These are phyloP conservation scores for Phytophthora nicotianae DNA, from an alignment of 352 stramenopile species.

Conservation along the genomic window DNA sequence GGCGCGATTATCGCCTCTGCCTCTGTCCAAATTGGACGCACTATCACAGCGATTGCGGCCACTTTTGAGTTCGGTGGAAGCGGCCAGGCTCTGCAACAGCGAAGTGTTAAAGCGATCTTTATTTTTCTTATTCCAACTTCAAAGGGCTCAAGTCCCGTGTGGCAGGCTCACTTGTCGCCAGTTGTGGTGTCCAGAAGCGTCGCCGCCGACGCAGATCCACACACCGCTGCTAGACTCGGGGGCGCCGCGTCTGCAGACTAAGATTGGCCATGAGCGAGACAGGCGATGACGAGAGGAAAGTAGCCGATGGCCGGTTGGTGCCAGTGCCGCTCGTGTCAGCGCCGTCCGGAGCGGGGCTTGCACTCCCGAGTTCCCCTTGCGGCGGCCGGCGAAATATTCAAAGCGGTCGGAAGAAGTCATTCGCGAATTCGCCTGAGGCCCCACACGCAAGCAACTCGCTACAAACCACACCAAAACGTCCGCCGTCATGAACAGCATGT, in stretches of 20 bases:
- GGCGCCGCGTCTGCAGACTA: slow-evolving; percentile 34
- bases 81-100: slow-evolving; percentile 16
- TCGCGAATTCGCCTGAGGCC: slow-evolving; percentile 22
- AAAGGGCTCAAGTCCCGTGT: slow-evolving; percentile 31
- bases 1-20: too few species aligned
- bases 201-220: slow-evolving; percentile 4
- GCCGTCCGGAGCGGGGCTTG: slow-evolving; percentile 16
- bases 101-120: slow-evolving; percentile 26
- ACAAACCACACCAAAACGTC: neutral
- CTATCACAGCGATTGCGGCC: slow-evolving; percentile 9
- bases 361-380: too few species aligned
- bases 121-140: slow-evolving; percentile 41
- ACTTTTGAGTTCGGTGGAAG: slow-evolving; percentile 16
- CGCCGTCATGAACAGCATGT: slow-evolving; percentile 32
- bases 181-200: slow-evolving; percentile 11
- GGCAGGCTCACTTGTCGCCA: slow-evolving; percentile 35
- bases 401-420: slow-evolving; percentile 34
- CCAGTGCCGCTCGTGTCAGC: slow-evolving; percentile 22
- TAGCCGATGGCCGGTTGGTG: slow-evolving; percentile 30
- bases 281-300: slow-evolving; percentile 35
- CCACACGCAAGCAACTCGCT: slow-evolving; percentile 1
- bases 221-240: slow-evolving; percentile 4
- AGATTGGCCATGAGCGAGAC: slow-evolving; percentile 27
- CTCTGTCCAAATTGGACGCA: too few species aligned
- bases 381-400: too few species aligned